Base-by-base conservation (phyloP, 169 alveolate genomes). In the Plasmodium knowlesi region DNA sequence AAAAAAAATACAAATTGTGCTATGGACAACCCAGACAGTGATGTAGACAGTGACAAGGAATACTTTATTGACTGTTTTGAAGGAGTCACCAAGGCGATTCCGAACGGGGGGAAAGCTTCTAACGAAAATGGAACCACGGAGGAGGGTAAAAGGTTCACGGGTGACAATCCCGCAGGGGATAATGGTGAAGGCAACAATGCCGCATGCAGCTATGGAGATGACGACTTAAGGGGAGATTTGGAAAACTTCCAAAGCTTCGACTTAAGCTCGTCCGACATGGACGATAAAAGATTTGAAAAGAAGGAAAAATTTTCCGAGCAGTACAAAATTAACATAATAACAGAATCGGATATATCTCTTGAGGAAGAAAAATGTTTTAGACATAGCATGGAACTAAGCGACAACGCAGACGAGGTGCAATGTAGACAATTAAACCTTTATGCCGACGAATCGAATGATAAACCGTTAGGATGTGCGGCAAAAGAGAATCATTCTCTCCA, bases 171-270 rank as follows among this genome's bases (percentile, higher is more conserved):
- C 0, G 34, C 37, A 41, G 43, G 46, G 19, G 46, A 74, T 16
- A 74, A 74, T n/a, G 14, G 34, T 32, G 22, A 37, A 74, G 46
- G 32, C 19, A 34, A 61, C 74, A 67, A 25, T 67, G 30, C 41
- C 76, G 76, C n/a, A 67, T 19, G n/a, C 76, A n/a, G 37, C 9
- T 37, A 67, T 67, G 61, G 61, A 14, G 61, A 50, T 1, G 61
- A 50, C 9, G 46, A 32, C 80, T 53, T 78, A 50, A 46, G 72
- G 41, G 76, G 80, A 28, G 32, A 76, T 19, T 86, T 78, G 78
- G 88, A 86, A 74, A 86, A 5, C 41, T 86, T 86, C 41, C 78
- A 86, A 86, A 86, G 85, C 28, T 53, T 50, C 5, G 79, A 78
- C 34, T 74, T 25, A 53, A 37, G 39, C 80, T 25, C 61, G n/a